Evolutionary conservation across 176 grass and related monocot species (phyloP), one percentile per base, ranked within the genome.

Genomic region (Themeda triandra): DNA sequence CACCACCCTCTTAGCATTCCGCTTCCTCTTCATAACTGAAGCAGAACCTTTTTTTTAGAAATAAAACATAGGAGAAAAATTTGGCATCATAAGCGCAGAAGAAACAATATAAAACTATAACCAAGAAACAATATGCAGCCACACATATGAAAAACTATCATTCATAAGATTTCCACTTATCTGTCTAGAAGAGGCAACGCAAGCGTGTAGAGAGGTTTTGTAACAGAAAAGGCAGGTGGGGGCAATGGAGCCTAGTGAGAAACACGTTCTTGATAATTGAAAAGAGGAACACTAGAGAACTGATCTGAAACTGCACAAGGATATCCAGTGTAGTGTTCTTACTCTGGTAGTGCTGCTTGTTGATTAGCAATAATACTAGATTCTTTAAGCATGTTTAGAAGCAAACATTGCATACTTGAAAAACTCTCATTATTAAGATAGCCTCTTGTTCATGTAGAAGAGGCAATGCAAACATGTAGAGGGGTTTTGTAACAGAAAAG

Each of bases 1-100:
- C 21, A n/a, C n/a, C n/a, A n/a, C 60, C 31, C 82, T 76, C 82
- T 75, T 66, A 66, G 30, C 64, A 19, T 66, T 66, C 15, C 7
- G 63, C 6, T 3, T 66, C 17, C 18, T 66, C 17, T 66, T 32
- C 63, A 31, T 17, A 15, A 65, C 28, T 8, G 28, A 65, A 65
- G 6, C 63, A 65, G 2, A 65, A 32, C 6, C n/a, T n/a, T 18
- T 65, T 32, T 2, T 30, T 65, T 64, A 64, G 28, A 17, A 65
- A 65, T 56, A 30, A 32, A 79, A 64, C 58, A 42, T 10, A 64
- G 19, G 37, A 32, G 58, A 1, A 44, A 64, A 78, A 63, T 63
- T 35, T 65, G 76, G 36, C 39, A 36, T 79, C 59, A 79, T 46
- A 45, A 21, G 59, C 6, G 5, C 4, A 31, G 4, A 48, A 66